Base-by-base conservation (phyloP, 169 alveolate genomes). In the Cryptosporidium tyzzeri region DNA sequence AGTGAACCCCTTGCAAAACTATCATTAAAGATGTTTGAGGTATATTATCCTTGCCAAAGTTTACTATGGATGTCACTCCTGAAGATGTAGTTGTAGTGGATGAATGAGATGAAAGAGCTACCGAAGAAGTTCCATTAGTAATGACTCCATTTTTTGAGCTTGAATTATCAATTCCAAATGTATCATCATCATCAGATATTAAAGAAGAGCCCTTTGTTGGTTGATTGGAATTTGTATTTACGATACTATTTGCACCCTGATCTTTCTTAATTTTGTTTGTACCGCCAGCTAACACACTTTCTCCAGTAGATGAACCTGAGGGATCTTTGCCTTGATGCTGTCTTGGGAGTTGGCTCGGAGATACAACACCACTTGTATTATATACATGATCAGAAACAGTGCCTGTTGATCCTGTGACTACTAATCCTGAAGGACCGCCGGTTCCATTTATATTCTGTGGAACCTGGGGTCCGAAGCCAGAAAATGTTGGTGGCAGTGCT, bases 1-100 rank as follows among this genome's bases (percentile, higher is more conserved):
- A 80, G 18, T 80, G 89, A 41, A 80, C 75, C 16, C 89, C 89
- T 59, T 80, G 89, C 31, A 80, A 59, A 16, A 65, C 89, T 41
- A 80, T 80, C 73, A 65, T 80, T 62, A 80, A 48, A 7, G 73
- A 45, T 21, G 89, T 80, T 29, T 44, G 75, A 14, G 89, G 89
- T 29, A 80, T 80, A 23, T 80, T 53, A 29, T 62, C 65, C 59
- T 65, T 59, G 33, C 89, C 89, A 31, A 65, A 6, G 23, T 10
- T 65, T 14, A 51, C n/a, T 48, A 48, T 14, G 14, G 51, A 41
- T 35, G 44, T 37, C 9, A 26, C 26, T 61, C 29, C 65, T 16
- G 45, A n/a, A 70, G 84, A 39, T 45, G 84, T 37, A 6, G 59
- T 41, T 2, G 65, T 70, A 2, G 84, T 39, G 4, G 84, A 35